Conservation (phyloP, 371 early-diverging fungal genomes). For the Mortierella sp. region DNA sequence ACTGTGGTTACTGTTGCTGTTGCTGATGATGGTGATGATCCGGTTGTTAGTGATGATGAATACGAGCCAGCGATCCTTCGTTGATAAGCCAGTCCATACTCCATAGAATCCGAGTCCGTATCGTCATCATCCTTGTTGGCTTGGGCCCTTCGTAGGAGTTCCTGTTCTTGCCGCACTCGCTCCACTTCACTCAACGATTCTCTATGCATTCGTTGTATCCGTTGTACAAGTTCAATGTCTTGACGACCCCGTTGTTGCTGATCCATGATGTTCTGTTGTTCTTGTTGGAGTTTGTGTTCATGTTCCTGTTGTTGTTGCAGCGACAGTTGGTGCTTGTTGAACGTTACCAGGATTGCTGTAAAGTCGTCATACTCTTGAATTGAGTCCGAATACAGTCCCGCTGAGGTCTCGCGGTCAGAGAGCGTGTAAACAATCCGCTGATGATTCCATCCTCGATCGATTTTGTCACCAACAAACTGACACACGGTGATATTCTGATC, state of each 20-base stretch:
- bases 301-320: constrained; percentile 2
- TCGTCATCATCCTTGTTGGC: constrained; percentile 9
- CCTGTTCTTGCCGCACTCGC: constrained; percentile 8
- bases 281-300: constrained; percentile 1
- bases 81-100: not conserved
- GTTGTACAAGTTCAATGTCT: constrained; percentile 15
- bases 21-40: too few species aligned
- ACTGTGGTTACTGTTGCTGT: too few species aligned
- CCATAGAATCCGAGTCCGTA: constrained; percentile 18
- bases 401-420: constrained; percentile 44
- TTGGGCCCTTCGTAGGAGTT: not conserved
- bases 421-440: constrained; percentile 47
- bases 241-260: constrained; percentile 12
- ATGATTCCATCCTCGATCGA: constrained; percentile 51
- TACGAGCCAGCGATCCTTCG: too few species aligned
- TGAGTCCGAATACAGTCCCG: constrained; percentile 45
- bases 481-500: constrained; percentile 49
- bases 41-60: too few species aligned
- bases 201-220: constrained; percentile 4
- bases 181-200: constrained; percentile 5
- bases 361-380: constrained; percentile 56
- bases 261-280: constrained; percentile 8
- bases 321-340: constrained; percentile 21
- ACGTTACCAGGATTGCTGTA: constrained; percentile 52
- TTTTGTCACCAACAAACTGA: constrained; percentile 49